phyloP scores from a whole-genome alignment of 179 eudicot species.

The Silene vulgaris region DNA sequence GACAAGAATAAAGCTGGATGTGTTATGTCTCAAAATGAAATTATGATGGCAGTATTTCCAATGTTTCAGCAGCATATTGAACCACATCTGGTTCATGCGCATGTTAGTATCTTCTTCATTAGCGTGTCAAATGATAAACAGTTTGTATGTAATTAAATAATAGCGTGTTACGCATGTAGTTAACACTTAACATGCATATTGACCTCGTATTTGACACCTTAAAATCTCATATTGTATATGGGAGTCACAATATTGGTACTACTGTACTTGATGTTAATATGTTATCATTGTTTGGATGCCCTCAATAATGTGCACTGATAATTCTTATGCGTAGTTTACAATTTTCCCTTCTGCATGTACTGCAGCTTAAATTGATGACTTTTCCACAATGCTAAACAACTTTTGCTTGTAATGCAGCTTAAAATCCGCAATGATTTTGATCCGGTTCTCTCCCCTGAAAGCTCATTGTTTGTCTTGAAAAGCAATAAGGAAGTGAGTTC shows the following conservation, averaged over 20 bases:
- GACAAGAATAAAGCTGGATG: constrained; percentile 84
- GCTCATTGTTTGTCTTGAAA: constrained; percentile 92
- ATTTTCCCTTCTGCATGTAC: neutral
- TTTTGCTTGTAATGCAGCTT: constrained; percentile 47
- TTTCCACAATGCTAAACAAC: neutral
- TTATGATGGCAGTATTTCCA: constrained; percentile 94
- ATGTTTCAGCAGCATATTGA: constrained; percentile 98
- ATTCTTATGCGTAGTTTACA: neutral
- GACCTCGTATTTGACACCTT: neutral
- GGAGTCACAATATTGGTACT: neutral
- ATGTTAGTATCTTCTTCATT: constrained; percentile 60
- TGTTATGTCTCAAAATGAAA: constrained; percentile 86
- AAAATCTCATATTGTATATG: no score
- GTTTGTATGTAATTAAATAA: neutral
- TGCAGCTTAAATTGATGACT: neutral
- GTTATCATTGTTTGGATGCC: neutral
- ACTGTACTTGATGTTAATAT: neutral
- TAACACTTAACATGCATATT: neutral
- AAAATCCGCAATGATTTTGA: constrained; percentile 97
- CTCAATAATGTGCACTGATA: neutral
- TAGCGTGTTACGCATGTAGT: neutral
- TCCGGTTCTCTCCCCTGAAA: constrained; percentile 97
- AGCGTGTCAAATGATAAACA: neutral
- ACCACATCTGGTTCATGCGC: constrained; percentile 99
- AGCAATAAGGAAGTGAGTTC: constrained; percentile 79